Base-by-base conservation (phyloP, 2,329 filamentous ascomycete genomes). In the Xylariaceae sp. region DNA sequence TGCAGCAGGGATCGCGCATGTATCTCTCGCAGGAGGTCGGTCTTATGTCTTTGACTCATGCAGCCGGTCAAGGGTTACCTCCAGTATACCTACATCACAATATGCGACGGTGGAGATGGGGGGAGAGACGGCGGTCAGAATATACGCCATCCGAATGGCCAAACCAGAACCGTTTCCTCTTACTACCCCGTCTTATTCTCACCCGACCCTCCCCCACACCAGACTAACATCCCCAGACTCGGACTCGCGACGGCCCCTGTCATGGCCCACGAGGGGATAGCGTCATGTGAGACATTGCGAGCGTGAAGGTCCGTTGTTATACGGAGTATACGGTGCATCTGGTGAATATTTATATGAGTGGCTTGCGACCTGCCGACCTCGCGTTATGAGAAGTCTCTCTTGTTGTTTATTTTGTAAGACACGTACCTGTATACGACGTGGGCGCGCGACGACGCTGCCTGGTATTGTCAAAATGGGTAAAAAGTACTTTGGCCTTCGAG, bases 401-500 rank as follows among this genome's bases (percentile, higher is more conserved):
- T 18, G 51, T 17, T 53, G 7, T 18, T 30, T 42, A 11, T 6
- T 51, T 15, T 18, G 50, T 11, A 15, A 51, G n/a, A 49, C 17
- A 11, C 8, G 17, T 11, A 9, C 47, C 17, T 10, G 11, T 8
- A 49, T 18, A 49, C 13, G 49, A 15, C 48, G 50, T 18, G 18
- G 49, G n/a, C 18, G 47, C 44, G 51, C 17, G 55, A 30, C 17
- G 47, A 49, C 47, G 17, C 9, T 49, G 17, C 47, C 47, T 23
- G 47, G 4, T 15, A 50, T 13, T 51, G n/a, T 56, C 66, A 67
- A n/a, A 53, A 72, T 72, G 70, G 67, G 63, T 58, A 68, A 65
- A 62, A 64, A 61, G 60, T 89, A 81, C 69, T 84, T 88, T 66
- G 88, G 88, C 72, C 80, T 90, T 62, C 80, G 80, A 57, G 88